These are phyloP conservation scores for Musa acuminata DNA, from an alignment of 176 grass and related monocot species.

Conservation along the genomic window DNA sequence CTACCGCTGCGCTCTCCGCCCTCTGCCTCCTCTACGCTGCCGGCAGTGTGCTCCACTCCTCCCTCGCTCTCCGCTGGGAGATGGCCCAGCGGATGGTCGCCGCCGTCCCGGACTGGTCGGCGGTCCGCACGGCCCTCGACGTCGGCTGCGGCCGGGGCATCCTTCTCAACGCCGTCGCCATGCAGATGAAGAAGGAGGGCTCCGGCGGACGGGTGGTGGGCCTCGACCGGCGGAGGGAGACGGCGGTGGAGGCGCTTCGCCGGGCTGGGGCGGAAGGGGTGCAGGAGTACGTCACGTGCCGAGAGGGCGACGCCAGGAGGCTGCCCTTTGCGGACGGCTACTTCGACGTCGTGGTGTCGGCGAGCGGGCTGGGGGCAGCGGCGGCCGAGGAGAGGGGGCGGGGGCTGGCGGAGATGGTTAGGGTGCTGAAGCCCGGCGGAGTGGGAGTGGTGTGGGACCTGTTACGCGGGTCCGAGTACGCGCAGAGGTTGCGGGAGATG, in stretches of 20 bases:
- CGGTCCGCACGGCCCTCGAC: conserved; percentile 14
- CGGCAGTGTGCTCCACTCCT: conserved; percentile 1
- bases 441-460: conserved; percentile 18
- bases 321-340: conserved; percentile 16
- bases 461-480: neutral
- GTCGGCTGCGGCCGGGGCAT: conserved; percentile 19
- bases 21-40: conserved; percentile 17
- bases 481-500: conserved; percentile 12
- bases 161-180: conserved; percentile 19
- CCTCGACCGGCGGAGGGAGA: conserved; percentile 10
- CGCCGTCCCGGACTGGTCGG: conserved; percentile 15
- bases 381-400: neutral
- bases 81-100: conserved; percentile 14
- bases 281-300: conserved; percentile 16
- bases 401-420: conserved; percentile 4
- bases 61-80: conserved; percentile 1
- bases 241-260: conserved; percentile 12
- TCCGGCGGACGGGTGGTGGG: conserved; percentile 6
- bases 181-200: conserved; percentile 20
- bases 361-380: neutral
- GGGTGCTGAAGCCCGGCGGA: conserved; percentile 18
- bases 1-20: conserved; percentile 2
- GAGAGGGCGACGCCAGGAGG: conserved; percentile 20
- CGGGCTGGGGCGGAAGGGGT: conserved; percentile 9
- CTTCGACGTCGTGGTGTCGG: conserved; percentile 19